Evolutionary conservation across 805 yeast genomes (phyloP), one percentile per base, ranked within the genome.

Genomic region (baker's yeast (Saccharomyces cerevisiae)): DNA sequence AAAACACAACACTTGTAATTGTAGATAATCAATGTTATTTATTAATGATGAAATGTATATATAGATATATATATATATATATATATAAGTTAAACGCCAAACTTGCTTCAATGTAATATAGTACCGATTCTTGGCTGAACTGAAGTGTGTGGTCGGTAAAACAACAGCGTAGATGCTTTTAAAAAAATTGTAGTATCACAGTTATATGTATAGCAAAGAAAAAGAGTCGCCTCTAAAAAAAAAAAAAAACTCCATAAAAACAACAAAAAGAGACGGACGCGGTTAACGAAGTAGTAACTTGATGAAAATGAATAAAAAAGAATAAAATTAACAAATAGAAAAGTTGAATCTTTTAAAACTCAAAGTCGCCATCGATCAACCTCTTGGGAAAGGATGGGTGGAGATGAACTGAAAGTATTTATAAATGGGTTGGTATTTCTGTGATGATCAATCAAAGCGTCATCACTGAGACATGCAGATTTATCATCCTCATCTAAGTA

Each of bases 321-420:
- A 46, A 8, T 22, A 46, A 21, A 46, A 22, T 21, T 8, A 26
- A 46, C 28, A 10, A n/a, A 4, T 8, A 46, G 21, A 32, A 32
- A 26, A 26, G 3, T 26, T 32, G 17, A 13, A n/a, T n/a, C 22
- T 36, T 5, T n/a, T n/a, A 17, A 10, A 36, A 17, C 3, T 36
- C 8, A 36, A 36, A 17, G 43, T 24, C 22, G 30, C 51, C 43
- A 48, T 31, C 43, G 43, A 17, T n/a, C 51, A 48, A 31, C 46
- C 8, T 52, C 57, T 32, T 55, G 57, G 13, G 57, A 55, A 21
- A 51, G 29, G 14, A 53, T 51, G 22, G 60, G 55, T 14, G 60
- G 58, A 6, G 60, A 51, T 8, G 51, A 26, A 26, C 55, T 29
- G 27, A 52, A 43, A 17, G 28, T 28, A 46, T n/a, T 14, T 22